Conservation (phyloP, 2,329 filamentous ascomycete genomes). For the Fusarium xylarioides region DNA sequence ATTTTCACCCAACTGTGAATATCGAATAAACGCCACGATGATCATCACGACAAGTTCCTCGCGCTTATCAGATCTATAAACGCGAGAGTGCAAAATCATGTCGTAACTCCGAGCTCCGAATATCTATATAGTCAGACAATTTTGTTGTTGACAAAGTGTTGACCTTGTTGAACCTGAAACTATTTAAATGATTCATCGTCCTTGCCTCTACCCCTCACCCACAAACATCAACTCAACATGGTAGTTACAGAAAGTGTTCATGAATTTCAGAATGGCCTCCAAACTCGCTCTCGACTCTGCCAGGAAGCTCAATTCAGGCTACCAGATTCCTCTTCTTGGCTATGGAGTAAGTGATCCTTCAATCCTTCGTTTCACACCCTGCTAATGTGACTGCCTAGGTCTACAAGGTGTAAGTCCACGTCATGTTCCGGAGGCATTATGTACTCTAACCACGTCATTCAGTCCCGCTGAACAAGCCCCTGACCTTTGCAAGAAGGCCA, state of each 20-base stretch:
- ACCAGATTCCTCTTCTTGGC: conserved; percentile 61
- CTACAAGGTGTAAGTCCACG: conserved; percentile 58
- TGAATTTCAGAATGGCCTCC: conserved; percentile 54
- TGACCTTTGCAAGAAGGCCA: conserved; percentile 55
- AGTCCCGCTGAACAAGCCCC: conserved; percentile 45
- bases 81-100: background rate
- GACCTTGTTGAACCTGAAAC: background rate
- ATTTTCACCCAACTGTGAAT: background rate
- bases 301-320: conserved; percentile 64
- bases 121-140: background rate
- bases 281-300: conserved; percentile 57
- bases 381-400: conserved; percentile 50
- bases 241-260: background rate
- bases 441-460: conserved; percentile 8
- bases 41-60: background rate
- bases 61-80: background rate
- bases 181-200: conserved; percentile 9
- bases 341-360: conserved; percentile 58
- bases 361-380: background rate
- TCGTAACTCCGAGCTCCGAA: conserved; percentile 1
- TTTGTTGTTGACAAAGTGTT: background rate
- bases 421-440: conserved; percentile 12
- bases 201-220: conserved; percentile 11
- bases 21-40: background rate
- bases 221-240: background rate